Evolutionary conservation across 768 basidiomycete genomes (phyloP).

Genomic region (Pleurotus djamor): DNA sequence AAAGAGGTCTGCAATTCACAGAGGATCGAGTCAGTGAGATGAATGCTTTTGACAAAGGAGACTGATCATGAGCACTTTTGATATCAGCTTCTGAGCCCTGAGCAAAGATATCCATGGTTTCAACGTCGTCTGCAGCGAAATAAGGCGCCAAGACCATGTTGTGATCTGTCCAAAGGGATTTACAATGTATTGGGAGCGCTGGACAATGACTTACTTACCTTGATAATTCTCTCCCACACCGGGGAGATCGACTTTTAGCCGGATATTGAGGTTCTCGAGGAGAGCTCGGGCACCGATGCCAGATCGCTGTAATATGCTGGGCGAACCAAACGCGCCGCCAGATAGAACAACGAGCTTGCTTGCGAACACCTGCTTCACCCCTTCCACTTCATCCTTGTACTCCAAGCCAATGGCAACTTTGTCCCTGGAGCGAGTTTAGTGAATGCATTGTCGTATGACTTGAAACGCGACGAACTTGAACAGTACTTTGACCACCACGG

Average conservation of each 20-base stretch:
- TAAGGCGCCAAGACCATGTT: constrained; percentile 35
- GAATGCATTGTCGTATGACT: neutral
- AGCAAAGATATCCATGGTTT: constrained; percentile 48
- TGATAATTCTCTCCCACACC: constrained; percentile 75
- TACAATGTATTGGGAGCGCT: neutral
- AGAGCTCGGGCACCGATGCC: constrained; percentile 61
- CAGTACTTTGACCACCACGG: constrained; percentile 44
- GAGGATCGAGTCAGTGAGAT: constrained; percentile 7
- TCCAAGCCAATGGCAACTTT: constrained; percentile 49
- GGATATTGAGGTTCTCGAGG: constrained; percentile 45
- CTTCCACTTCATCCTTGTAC: constrained; percentile 30
- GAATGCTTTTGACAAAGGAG: neutral
- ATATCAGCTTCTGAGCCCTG: constrained; percentile 33
- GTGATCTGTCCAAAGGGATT: constrained; percentile 30
- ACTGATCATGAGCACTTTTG: constrained; percentile 29
- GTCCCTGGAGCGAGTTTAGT: constrained; percentile 20
- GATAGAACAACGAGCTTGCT: constrained; percentile 48
- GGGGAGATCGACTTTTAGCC: constrained; percentile 58
- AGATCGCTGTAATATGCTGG: constrained; percentile 56
- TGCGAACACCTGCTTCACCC: constrained; percentile 26
- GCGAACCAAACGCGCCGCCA: constrained; percentile 54
- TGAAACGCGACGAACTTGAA: constrained; percentile 30
- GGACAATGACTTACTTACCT: constrained; percentile 27
- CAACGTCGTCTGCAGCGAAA: constrained; percentile 38
- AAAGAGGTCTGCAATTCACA: constrained; percentile 12